phyloP scores from a whole-genome alignment of 768 basidiomycete genomes.

The Mycena rosella region DNA sequence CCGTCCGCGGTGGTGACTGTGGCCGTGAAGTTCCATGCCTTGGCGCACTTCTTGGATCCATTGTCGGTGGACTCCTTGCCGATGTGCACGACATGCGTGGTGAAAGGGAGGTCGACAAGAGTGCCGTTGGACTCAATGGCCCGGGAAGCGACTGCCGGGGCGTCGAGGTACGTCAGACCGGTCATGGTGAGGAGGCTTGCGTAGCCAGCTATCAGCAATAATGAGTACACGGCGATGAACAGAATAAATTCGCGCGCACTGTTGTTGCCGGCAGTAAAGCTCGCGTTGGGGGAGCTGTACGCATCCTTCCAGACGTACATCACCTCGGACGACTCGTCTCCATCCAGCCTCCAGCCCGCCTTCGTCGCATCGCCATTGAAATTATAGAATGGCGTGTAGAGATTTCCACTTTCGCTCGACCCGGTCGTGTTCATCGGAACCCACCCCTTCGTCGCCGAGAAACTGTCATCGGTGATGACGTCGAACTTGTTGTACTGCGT shows the following conservation, averaged over 20 bases:
- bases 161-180: too few species aligned
- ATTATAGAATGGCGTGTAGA: conserved; percentile 1
- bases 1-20: conserved; percentile 7
- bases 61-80: background rate
- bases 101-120: conserved; percentile 3
- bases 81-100: background rate
- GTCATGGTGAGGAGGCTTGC: too few species aligned
- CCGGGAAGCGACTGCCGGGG: background rate
- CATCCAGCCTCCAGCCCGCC: conserved; percentile 4
- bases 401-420: background rate
- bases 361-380: background rate
- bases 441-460: background rate
- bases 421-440: conserved; percentile 6
- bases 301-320: background rate
- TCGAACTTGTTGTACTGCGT: too few species aligned
- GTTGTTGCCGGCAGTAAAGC: too few species aligned
- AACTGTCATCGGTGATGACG: too few species aligned
- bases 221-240: too few species aligned
- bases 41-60: background rate
- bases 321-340: conserved; percentile 10
- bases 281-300: too few species aligned
- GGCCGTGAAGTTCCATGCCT: conserved; percentile 13
- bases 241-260: too few species aligned
- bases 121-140: background rate
- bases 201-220: too few species aligned